A percentile compares a stretch with the other conserved stretches of the same genome.
Conservation (phyloP, 176 grass and related monocot genomes). For the Hsuehochloa calcarea region DNA sequence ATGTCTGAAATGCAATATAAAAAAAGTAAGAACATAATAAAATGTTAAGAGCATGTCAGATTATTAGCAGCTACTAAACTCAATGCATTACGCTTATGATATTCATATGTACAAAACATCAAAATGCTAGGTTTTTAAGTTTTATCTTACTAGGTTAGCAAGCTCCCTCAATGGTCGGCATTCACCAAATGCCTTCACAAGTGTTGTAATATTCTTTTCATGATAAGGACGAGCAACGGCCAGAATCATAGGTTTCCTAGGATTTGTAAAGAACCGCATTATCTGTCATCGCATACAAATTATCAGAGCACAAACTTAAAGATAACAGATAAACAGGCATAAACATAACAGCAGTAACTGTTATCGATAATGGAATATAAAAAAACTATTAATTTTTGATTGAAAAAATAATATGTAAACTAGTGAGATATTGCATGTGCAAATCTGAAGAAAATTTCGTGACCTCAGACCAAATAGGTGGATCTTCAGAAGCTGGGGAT, state of each 20-base stretch:
- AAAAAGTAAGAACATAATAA: background rate
- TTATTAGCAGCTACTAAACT: slow-evolving; percentile 7
- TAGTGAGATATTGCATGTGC: slow-evolving; percentile 30
- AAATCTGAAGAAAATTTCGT: slow-evolving; percentile 32
- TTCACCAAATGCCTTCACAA: slow-evolving; percentile 90
- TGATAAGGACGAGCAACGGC: slow-evolving; percentile 73
- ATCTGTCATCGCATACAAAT: slow-evolving; percentile 50
- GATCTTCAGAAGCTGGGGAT: slow-evolving; percentile 60
- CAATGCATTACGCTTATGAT: background rate
- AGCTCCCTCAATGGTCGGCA: slow-evolving; percentile 68
- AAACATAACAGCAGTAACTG: background rate
- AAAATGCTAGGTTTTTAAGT: background rate
- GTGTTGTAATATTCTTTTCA: slow-evolving; percentile 80
- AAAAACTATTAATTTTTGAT: background rate
- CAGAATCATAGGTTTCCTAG: slow-evolving; percentile 87
- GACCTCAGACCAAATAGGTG: slow-evolving; percentile 85
- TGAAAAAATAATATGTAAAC: background rate
- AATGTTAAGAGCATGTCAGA: background rate
- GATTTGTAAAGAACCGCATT: slow-evolving; percentile 93
- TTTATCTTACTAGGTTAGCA: slow-evolving; percentile 74
- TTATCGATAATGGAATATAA: background rate
- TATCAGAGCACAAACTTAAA: slow-evolving; percentile 25
- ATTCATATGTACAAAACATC: background rate
- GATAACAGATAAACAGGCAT: background rate
- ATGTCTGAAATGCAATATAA: slow-evolving; percentile 51